Evolutionary conservation across 352 stramenopile genomes (phyloP), one percentile per base, ranked within the genome.

Genomic region (Globisporangium parvum): DNA sequence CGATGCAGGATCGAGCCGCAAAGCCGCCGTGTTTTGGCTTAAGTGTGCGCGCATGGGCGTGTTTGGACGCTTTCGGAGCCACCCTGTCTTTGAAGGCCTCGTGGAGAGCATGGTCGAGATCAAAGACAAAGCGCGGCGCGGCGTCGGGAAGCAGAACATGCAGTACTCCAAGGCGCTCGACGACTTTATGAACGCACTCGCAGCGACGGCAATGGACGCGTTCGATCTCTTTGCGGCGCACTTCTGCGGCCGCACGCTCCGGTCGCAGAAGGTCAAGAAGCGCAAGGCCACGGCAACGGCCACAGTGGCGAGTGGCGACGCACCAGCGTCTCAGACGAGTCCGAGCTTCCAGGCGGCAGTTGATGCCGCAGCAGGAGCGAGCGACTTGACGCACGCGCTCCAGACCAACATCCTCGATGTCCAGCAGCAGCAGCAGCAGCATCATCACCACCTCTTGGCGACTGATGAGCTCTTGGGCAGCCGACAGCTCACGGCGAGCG

Each of bases 91-190:
- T 46, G 83, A 89, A 71, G 80, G 77, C 18, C 63, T 93, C 1
- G 71, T 91, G 28, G 77, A 79, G 52, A 90, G 79, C 59, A 89
- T 93, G 77, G 73, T 91, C 40, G 80, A 91, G 53, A 61, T 88
- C 8, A 93, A 93, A 54, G 83, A 93, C 62, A 88, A 90, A 54
- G 75, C 87, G 53, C 80, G 75, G 2, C 80, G 83, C 44, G 83
- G 83, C 18, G 83, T 90, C 12, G 83, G 83, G 24, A 93, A 90
- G 63, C 83, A 93, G 45, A 93, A 93, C 55, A 93, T 91, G 83
- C 72, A 85, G 62, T 93, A 93, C 59, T 73, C 83, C 0, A 67
- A 65, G 52, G 60, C 77, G 9, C 56, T 93, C 54, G 83, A 93
- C 51, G 77, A 77, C 11, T 93, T 93, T 39, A 85, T 93, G 77